A percentile compares a stretch with the other conserved stretches of the same genome.
Conservation (phyloP, 75 land plant species). For the Selaginella tamariscina region DNA sequence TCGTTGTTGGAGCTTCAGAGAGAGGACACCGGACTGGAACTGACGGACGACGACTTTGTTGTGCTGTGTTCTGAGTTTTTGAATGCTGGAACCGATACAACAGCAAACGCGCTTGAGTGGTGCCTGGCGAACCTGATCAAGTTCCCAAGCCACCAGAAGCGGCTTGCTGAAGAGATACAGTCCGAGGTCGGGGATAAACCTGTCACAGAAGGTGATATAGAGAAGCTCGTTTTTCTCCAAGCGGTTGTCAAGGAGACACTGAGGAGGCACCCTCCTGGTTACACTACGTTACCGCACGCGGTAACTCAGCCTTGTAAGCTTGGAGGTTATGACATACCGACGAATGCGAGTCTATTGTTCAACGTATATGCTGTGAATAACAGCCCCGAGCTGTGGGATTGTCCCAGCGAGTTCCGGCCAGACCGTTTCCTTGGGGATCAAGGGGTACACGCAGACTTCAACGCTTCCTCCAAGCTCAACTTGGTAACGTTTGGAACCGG, state of each 20-base stretch:
- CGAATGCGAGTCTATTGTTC: constrained; percentile 37
- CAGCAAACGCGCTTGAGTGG: constrained; percentile 57
- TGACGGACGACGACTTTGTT: constrained; percentile 40
- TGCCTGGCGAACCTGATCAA: constrained; percentile 43
- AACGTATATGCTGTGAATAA: constrained; percentile 48
- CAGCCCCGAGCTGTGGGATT: constrained; percentile 40
- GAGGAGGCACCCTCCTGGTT: constrained; percentile 58
- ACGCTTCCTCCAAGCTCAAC: background rate
- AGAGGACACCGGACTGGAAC: background rate
- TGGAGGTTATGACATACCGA: constrained; percentile 43
- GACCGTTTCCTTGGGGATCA: constrained; percentile 41
- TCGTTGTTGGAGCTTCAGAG: background rate
- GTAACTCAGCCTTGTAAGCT: constrained; percentile 36
- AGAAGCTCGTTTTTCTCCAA: constrained; percentile 35
- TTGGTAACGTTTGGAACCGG: constrained; percentile 38
- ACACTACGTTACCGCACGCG: constrained; percentile 44
- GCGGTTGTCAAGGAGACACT: constrained; percentile 63
- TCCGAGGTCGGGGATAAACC: constrained; percentile 16
- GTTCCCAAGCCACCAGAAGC: constrained; percentile 40
- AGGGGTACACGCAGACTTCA: background rate
- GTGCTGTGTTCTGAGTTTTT: constrained; percentile 55
- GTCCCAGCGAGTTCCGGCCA: constrained; percentile 43
- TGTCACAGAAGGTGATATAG: constrained; percentile 39
- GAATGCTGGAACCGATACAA: constrained; percentile 62
- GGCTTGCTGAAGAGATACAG: constrained; percentile 40